Evolutionary conservation across 148 eudicot species (phyloP).

Genomic region (Euryodendron excelsum): DNA sequence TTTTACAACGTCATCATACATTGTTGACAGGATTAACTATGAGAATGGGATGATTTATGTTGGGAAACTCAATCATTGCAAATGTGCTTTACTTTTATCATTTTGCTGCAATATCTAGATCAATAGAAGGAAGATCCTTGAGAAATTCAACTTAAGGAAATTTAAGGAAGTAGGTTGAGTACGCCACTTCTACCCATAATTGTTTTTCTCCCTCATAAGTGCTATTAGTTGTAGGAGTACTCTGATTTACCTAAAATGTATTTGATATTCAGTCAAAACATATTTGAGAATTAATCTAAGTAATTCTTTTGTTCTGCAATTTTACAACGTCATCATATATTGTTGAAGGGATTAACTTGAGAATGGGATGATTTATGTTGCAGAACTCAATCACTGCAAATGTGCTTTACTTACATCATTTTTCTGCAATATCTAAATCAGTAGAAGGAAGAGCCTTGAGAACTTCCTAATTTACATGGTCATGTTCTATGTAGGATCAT

Average conservation of each 20-base stretch:
- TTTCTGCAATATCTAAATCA: background rate
- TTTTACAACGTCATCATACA: background rate
- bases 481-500: conserved; percentile 62
- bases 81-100: background rate
- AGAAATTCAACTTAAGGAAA: background rate
- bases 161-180: background rate
- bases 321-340: background rate
- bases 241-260: background rate
- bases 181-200: background rate
- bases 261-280: background rate
- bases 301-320: background rate
- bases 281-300: too few species aligned
- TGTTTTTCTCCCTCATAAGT: background rate
- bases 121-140: background rate
- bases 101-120: conserved; percentile 1
- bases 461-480: background rate
- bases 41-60: background rate
- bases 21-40: background rate
- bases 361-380: background rate
- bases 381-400: background rate
- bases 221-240: background rate
- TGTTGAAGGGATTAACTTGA: background rate
- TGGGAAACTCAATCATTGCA: background rate
- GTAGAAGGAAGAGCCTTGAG: background rate
- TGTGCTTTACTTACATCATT: background rate